A percentile compares a stretch with the other conserved stretches of the same genome.
These are phyloP conservation scores for Aspergillus mulundensis DNA, from an alignment of 495 filamentous ascomycete genomes.

Conservation along the genomic window DNA sequence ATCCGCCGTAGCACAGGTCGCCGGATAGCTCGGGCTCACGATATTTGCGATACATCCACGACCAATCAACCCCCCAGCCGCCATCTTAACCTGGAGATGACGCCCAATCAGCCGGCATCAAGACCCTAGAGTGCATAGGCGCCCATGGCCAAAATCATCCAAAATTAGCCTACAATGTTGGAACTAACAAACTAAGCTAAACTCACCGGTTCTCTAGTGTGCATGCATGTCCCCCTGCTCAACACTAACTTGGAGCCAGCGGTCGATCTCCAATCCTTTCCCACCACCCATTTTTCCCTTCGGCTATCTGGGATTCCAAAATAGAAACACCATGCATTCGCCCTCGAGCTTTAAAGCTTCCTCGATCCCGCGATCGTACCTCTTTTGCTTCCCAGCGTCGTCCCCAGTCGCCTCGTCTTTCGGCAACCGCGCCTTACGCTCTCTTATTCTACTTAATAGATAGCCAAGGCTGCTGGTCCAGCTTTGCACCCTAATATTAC, in stretches of 20 bases:
- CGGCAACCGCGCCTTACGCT: slow-evolving; percentile 23
- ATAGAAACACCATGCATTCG: slow-evolving; percentile 25
- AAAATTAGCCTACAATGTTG: slow-evolving; percentile 24
- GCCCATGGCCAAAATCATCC: slow-evolving; percentile 22
- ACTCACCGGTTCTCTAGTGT: slow-evolving; percentile 14
- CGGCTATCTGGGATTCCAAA: slow-evolving; percentile 19
- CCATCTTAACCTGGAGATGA: not conserved
- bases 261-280: slow-evolving; percentile 19
- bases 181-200: slow-evolving; percentile 13
- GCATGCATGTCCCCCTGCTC: slow-evolving; percentile 15
- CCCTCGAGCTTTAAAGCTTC: slow-evolving; percentile 23
- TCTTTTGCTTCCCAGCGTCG: slow-evolving; percentile 13
- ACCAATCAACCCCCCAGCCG: slow-evolving; percentile 18
- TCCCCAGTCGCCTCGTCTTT: slow-evolving; percentile 22
- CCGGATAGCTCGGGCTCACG: slow-evolving; percentile 8
- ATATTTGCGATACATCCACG: slow-evolving; percentile 8
- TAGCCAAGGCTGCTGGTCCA: slow-evolving; percentile 29
- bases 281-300: slow-evolving; percentile 20
- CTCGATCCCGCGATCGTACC: slow-evolving; percentile 25
- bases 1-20: slow-evolving; percentile 6
- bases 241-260: slow-evolving; percentile 7
- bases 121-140: slow-evolving; percentile 14
- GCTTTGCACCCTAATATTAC: slow-evolving; percentile 24
- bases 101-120: slow-evolving; percentile 14
- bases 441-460: slow-evolving; percentile 21